These are phyloP conservation scores for Teunomyces kruisii DNA, from an alignment of 805 yeast genomes.

Conservation along the genomic window DNA sequence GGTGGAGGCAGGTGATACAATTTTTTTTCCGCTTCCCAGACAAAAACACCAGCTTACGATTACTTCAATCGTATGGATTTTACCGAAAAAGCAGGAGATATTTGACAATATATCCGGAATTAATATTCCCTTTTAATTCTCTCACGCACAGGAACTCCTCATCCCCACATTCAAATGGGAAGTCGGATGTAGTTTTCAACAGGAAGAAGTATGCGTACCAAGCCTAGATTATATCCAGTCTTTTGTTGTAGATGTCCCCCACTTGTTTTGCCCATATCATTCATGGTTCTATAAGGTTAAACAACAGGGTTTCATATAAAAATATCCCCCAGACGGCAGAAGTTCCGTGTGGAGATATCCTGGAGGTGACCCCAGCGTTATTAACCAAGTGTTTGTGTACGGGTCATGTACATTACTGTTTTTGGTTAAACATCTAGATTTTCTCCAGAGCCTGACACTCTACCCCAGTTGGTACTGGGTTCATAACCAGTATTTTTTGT, in stretches of 20 bases:
- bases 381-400: neutral
- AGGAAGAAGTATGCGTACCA: too few species aligned
- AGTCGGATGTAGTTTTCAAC: too few species aligned
- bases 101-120: too few species aligned
- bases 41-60: neutral
- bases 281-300: neutral
- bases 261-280: neutral
- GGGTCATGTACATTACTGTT: neutral
- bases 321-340: constrained; percentile 2
- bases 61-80: too few species aligned
- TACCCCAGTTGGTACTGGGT: neutral
- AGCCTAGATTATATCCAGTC: too few species aligned
- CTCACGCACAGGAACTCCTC: too few species aligned
- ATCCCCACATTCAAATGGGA: too few species aligned
- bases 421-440: neutral
- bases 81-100: too few species aligned
- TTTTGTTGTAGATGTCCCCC: too few species aligned
- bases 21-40: neutral
- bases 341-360: constrained; percentile 1
- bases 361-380: neutral
- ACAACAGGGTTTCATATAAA: neutral
- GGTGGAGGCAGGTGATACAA: neutral
- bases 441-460: neutral
- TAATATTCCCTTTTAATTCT: too few species aligned
- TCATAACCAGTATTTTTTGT: neutral